Percentiles rank a stretch among this genome's conserved stretches.
phyloP scores from a whole-genome alignment of 148 eudicot genomes.

The Limonium bicolor region DNA sequence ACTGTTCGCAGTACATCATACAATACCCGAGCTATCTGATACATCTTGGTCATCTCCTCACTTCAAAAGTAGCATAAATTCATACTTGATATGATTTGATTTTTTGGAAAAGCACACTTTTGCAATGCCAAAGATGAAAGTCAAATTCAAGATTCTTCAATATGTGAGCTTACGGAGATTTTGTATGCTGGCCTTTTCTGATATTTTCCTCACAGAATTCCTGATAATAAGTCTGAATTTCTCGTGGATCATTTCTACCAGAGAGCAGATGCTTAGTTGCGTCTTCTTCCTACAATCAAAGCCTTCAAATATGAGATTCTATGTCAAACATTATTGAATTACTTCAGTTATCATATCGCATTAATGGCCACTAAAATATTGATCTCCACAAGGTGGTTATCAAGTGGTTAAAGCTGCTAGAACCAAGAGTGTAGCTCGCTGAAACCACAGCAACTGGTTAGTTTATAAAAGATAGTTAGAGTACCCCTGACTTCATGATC shows the following conservation, averaged over 20 bases:
- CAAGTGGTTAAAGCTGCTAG: no score
- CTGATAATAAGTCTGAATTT: constrained; percentile 75
- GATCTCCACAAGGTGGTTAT: no score
- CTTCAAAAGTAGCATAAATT: constrained; percentile 20
- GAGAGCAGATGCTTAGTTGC: constrained; percentile 39
- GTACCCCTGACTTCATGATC: no score
- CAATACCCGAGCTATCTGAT: constrained; percentile 84
- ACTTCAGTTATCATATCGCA: not conserved
- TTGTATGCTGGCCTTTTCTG: constrained; percentile 61
- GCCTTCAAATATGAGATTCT: no score
- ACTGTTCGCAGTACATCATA: constrained; percentile 80
- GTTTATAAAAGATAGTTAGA: no score
- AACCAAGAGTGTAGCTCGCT: no score
- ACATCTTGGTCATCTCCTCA: constrained; percentile 91
- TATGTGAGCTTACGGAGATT: constrained; percentile 59
- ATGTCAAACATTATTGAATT: no score
- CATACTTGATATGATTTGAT: not conserved
- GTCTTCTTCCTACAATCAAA: constrained; percentile 59
- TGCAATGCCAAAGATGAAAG: not conserved
- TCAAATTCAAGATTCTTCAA: not conserved
- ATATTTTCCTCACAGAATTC: constrained; percentile 58
- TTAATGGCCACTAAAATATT: not conserved
- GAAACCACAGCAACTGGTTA: no score
- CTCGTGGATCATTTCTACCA: constrained; percentile 59
- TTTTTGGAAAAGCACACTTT: not conserved